Percentiles rank a stretch among this genome's conserved stretches.
phyloP scores from a whole-genome alignment of 1,139 yeast genomes.

The Debaryomyces singareniensis region DNA sequence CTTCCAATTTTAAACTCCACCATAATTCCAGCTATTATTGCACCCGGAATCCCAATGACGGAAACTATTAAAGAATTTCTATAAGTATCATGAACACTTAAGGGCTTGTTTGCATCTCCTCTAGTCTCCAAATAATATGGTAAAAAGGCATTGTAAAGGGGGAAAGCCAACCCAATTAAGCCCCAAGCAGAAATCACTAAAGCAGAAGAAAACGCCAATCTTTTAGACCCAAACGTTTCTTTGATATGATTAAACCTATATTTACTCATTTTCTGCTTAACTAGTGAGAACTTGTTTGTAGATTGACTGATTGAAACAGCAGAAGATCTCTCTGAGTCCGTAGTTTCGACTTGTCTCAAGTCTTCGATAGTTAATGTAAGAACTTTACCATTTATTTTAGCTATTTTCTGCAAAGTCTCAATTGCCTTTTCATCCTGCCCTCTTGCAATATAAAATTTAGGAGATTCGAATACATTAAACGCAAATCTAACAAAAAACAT shows the following conservation, averaged over 20 bases:
- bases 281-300: conserved; percentile 13
- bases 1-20: conserved; percentile 36
- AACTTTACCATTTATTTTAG: conserved; percentile 23
- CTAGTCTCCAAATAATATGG: conserved; percentile 33
- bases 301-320: conserved; percentile 1
- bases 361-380: conserved; percentile 25
- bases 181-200: conserved; percentile 38
- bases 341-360: conserved; percentile 20
- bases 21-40: conserved; percentile 31
- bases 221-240: conserved; percentile 29
- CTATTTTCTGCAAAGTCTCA: conserved; percentile 30
- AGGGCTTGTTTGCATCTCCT: conserved; percentile 24
- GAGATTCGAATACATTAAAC: conserved; percentile 35
- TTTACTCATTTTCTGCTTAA: conserved; percentile 17
- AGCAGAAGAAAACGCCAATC: conserved; percentile 25
- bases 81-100: conserved; percentile 31
- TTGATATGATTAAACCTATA: conserved; percentile 24
- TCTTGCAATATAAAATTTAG: conserved; percentile 31
- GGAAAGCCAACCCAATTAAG: conserved; percentile 40
- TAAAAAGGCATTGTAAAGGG: conserved; percentile 38
- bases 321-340: conserved; percentile 1
- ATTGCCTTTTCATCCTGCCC: conserved; percentile 33
- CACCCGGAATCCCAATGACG: conserved; percentile 37
- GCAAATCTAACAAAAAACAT: conserved; percentile 30
- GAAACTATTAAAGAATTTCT: conserved; percentile 36